Conservation (phyloP, 2,329 filamentous ascomycete species). For the Chaetomium strumarium region DNA sequence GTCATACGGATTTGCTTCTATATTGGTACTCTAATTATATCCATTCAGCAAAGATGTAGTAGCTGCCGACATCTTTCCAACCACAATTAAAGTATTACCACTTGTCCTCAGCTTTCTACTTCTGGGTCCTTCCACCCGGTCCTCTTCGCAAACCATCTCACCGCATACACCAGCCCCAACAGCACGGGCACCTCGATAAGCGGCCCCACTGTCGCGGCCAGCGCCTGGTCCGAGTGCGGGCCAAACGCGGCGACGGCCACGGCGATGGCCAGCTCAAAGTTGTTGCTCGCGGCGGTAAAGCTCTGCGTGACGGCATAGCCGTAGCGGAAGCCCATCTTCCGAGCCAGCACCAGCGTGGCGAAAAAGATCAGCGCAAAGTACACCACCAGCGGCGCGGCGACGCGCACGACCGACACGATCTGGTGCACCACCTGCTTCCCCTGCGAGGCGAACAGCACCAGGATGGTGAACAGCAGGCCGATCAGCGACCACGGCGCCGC, state of each 20-base stretch:
- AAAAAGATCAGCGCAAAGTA: slow-evolving; percentile 77
- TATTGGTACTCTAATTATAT: too few species aligned
- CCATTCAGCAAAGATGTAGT: not conserved
- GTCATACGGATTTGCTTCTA: too few species aligned
- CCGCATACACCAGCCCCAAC: slow-evolving; percentile 68
- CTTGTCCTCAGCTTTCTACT: not conserved
- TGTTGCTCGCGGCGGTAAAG: slow-evolving; percentile 57
- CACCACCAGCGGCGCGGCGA: slow-evolving; percentile 72
- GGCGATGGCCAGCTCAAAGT: slow-evolving; percentile 87
- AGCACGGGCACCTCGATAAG: slow-evolving; percentile 83
- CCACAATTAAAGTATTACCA: not conserved
- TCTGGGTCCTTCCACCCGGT: slow-evolving; percentile 46
- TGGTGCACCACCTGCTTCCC: slow-evolving; percentile 72
- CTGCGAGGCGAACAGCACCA: slow-evolving; percentile 80
- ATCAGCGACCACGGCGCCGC: slow-evolving; percentile 70
- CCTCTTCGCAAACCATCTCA: slow-evolving; percentile 52
- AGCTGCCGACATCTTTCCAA: not conserved
- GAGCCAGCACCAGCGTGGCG: slow-evolving; percentile 55
- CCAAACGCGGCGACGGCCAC: slow-evolving; percentile 80
- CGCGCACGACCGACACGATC: slow-evolving; percentile 74
- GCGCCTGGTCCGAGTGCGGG: slow-evolving; percentile 67
- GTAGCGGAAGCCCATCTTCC: slow-evolving; percentile 57
- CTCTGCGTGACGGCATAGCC: slow-evolving; percentile 14
- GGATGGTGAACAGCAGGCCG: slow-evolving; percentile 79
- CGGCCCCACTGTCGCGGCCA: slow-evolving; percentile 78